phyloP scores from a whole-genome alignment of 768 basidiomycete species.

The Tulasnella sp. region DNA sequence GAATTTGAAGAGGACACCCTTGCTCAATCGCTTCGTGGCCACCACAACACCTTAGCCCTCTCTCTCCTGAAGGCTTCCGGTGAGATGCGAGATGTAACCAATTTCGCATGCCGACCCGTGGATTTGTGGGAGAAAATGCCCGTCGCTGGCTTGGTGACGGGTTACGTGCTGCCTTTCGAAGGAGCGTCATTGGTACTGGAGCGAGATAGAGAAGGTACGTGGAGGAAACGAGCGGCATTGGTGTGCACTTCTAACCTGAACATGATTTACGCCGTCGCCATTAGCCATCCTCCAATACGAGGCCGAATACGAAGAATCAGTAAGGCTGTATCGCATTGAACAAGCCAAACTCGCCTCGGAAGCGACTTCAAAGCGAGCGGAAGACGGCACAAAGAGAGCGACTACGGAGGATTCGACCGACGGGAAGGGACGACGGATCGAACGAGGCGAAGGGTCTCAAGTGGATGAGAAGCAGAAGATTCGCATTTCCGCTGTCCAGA shows the following conservation, averaged over 20 bases:
- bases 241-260: background rate
- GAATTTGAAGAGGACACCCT: background rate
- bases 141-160: background rate
- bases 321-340: background rate
- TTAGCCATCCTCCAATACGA: background rate
- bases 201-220: background rate
- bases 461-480: background rate
- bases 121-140: background rate
- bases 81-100: background rate
- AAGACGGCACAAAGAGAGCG: background rate
- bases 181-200: background rate
- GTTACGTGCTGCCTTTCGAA: background rate
- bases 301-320: background rate
- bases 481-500: background rate
- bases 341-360: background rate
- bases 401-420: background rate
- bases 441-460: background rate
- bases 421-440: background rate
- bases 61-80: background rate
- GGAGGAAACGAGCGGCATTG: background rate
- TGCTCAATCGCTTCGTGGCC: background rate
- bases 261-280: background rate
- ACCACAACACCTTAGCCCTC: background rate
- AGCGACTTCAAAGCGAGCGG: background rate
- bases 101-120: background rate